Evolutionary conservation across 305 asterid species (phyloP).

Genomic region (Fraxinus paxiana): DNA sequence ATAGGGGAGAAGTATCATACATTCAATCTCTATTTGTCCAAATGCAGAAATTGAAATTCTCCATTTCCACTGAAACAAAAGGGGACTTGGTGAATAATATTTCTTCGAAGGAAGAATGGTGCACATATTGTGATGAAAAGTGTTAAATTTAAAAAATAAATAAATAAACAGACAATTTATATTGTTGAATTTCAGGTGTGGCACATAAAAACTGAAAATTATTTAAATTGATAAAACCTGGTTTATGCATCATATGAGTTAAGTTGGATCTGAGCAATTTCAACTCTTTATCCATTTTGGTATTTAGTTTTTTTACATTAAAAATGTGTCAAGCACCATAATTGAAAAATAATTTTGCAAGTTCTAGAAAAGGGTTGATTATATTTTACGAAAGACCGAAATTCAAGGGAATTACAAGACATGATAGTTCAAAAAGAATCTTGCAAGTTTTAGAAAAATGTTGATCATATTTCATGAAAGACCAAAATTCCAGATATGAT

Average conservation of each 20-base stretch:
- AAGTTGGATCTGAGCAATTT: background rate
- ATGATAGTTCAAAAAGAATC: background rate
- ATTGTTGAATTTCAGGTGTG: background rate
- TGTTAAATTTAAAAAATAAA: background rate
- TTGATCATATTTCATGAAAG: background rate
- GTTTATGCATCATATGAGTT: background rate
- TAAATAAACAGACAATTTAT: background rate
- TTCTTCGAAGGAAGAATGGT: background rate
- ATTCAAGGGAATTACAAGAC: background rate
- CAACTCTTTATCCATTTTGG: background rate
- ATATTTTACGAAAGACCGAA: background rate
- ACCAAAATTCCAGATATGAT: background rate
- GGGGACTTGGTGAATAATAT: background rate
- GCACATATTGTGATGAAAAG: background rate
- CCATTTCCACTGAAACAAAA: background rate
- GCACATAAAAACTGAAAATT: background rate
- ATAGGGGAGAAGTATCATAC: background rate
- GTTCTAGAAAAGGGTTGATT: background rate
- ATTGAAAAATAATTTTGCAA: background rate
- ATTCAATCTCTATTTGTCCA: background rate
- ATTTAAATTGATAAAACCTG: background rate
- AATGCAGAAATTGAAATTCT: background rate
- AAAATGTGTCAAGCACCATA: background rate
- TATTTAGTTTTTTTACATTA: background rate
- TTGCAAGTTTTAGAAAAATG: background rate